Base-by-base conservation (phyloP, 441 rosid species). In the Brassica hybrid region DNA sequence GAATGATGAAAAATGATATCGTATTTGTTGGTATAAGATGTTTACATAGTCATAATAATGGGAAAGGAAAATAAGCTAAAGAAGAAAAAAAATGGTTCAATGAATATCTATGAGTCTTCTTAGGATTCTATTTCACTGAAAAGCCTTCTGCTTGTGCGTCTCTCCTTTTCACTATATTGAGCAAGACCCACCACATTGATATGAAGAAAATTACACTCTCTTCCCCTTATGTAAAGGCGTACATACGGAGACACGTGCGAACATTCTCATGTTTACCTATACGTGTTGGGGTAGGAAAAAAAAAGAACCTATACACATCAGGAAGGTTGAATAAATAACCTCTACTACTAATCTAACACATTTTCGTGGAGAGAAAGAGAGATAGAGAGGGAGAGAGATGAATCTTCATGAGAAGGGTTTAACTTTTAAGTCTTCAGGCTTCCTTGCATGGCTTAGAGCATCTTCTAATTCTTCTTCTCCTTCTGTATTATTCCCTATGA, bases 401-500 rank as follows among this genome's bases (percentile, higher is more conserved):
- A 86, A 84, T 81, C 73, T 65, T 82, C 83, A 82, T 63, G 83
- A 83, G 66, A 81, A 75, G n/a, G 85, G 80, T 61, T 76, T 82
- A 34, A 65, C 78, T 73, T 65, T 80, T 0, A 79, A 85, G 73
- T 67, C 94, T 54, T 85, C 91, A 59, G 78, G 86, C 83, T 91
- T 94, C 88, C 88, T 93, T 77, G 97, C 93, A 88, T 94, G 97
- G 97, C 95, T 94, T 63, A 89, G 90, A 75, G 91, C 98, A 13
- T 66, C 91, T 6, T 67, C 88, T 32, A 62, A 86, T 4, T 64
- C 90, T 7, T 65, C 88, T 45, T 65, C 87, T 5, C 61, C 85
- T 65, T 80, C 86, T 70, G 7, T 84, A 41, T 80, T 78, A 54
- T 73, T 75, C 30, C 71, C 74, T 72, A 63, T 76, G 77, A 82